These are phyloP conservation scores for Prunus fruticosa DNA, from an alignment of 306 rosid species.

Conservation along the genomic window DNA sequence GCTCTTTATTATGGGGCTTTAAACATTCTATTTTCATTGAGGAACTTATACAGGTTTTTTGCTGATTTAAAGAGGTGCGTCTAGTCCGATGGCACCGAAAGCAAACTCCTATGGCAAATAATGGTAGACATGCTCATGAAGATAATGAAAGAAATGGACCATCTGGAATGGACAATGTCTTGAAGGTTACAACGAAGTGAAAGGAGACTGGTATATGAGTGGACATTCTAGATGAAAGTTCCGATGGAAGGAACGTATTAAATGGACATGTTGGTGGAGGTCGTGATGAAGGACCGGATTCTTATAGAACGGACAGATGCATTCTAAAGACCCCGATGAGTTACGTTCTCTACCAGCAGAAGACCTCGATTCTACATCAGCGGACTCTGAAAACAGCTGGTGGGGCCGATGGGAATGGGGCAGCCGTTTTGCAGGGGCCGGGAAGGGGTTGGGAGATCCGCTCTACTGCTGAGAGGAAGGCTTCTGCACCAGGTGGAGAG, in stretches of 20 bases:
- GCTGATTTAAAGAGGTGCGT: conserved; percentile 57
- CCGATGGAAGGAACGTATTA: too few relatives aligned
- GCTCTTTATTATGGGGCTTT: conserved; percentile 31
- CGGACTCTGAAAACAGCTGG: conserved; percentile 60
- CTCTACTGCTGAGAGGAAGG: conserved; percentile 46
- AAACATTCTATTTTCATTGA: conserved; percentile 39
- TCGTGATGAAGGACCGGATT: conserved; percentile 30
- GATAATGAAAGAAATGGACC: conserved; percentile 36
- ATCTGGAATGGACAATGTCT: conserved; percentile 39
- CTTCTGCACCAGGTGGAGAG: conserved; percentile 35
- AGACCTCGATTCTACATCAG: conserved; percentile 30
- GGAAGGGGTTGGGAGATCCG: conserved; percentile 50
- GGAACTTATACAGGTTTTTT: conserved; percentile 59
- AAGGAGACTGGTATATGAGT: too few relatives aligned
- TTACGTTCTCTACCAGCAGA: conserved; percentile 44
- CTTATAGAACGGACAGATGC: conserved; percentile 42
- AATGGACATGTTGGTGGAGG: too few relatives aligned
- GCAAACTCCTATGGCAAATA: conserved; percentile 45
- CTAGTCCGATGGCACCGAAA: conserved; percentile 46
- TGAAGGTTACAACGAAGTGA: too few relatives aligned
- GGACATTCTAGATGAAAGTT: too few relatives aligned
- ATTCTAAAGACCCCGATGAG: conserved; percentile 44
- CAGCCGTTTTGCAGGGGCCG: conserved; percentile 55
- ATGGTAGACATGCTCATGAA: conserved; percentile 33
- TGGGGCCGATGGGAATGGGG: conserved; percentile 50